These are phyloP conservation scores for Solanum bukasovii DNA, from an alignment of 257 asterid species.

Conservation along the genomic window DNA sequence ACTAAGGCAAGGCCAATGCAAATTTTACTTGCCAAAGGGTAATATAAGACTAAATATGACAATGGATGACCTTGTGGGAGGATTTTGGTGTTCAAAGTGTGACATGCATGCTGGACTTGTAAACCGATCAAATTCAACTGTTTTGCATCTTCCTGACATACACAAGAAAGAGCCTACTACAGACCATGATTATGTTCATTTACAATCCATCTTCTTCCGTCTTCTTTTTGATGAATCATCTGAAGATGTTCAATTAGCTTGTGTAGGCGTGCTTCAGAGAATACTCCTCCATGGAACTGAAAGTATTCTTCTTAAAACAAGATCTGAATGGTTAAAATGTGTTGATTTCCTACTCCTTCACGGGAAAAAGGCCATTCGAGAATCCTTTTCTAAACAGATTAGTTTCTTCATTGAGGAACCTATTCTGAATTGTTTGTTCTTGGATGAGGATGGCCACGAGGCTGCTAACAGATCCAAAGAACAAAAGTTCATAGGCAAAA, in stretches of 20 bases:
- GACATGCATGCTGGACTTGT: slow-evolving; percentile 29
- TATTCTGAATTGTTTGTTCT: slow-evolving; percentile 50
- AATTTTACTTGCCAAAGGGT: slow-evolving; percentile 41
- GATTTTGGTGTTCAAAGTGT: slow-evolving; percentile 85
- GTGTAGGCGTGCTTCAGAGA: slow-evolving; percentile 57
- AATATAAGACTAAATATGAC: slow-evolving; percentile 25
- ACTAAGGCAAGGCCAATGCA: slow-evolving; percentile 33
- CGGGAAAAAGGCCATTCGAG: slow-evolving; percentile 63
- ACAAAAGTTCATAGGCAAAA: slow-evolving; percentile 71
- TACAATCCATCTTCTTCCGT: slow-evolving; percentile 67
- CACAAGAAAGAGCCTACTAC: slow-evolving; percentile 16
- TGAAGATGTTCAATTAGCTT: slow-evolving; percentile 81
- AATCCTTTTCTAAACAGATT: slow-evolving; percentile 65
- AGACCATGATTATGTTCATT: slow-evolving; percentile 34
- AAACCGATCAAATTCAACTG: slow-evolving; percentile 23
- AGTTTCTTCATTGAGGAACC: slow-evolving; percentile 62
- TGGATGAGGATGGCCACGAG: slow-evolving; percentile 5
- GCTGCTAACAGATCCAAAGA: slow-evolving; percentile 62
- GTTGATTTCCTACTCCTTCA: slow-evolving; percentile 62
- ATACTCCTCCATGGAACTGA: slow-evolving; percentile 70
- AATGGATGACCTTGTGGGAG: slow-evolving; percentile 36
- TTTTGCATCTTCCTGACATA: slow-evolving; percentile 17
- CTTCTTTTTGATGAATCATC: slow-evolving; percentile 65
- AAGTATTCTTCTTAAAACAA: slow-evolving; percentile 44
- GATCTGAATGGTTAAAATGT: slow-evolving; percentile 72